Evolutionary conservation across 495 filamentous ascomycete genomes (phyloP).

Genomic region (Endocarpon pusillum): DNA sequence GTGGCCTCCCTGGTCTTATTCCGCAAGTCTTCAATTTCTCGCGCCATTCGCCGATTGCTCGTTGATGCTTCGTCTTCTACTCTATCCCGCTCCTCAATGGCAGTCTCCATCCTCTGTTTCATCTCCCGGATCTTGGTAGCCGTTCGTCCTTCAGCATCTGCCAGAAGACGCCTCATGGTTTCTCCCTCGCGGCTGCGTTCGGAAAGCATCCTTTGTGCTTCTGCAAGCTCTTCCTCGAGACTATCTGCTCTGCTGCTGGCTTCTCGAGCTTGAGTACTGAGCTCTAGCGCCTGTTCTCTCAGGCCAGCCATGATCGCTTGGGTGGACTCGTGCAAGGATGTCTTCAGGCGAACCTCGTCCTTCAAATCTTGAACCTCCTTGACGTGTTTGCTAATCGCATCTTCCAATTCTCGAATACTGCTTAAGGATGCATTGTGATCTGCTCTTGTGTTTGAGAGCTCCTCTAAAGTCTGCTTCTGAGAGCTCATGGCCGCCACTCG

Average conservation of each 20-base stretch:
- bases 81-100: conserved; percentile 79
- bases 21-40: conserved; percentile 79
- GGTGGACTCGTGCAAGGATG: conserved; percentile 66
- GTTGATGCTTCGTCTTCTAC: conserved; percentile 79
- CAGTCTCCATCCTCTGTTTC: conserved; percentile 73
- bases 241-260: conserved; percentile 64
- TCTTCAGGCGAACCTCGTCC: conserved; percentile 72
- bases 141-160: conserved; percentile 69
- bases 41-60: conserved; percentile 51
- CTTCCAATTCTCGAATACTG: conserved; percentile 53
- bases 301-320: conserved; percentile 77
- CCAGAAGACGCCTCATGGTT: conserved; percentile 79
- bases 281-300: conserved; percentile 77
- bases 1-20: conserved; percentile 65
- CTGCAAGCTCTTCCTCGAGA: conserved; percentile 83
- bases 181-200: conserved; percentile 91
- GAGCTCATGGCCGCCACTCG: conserved; percentile 59
- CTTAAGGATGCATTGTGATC: conserved; percentile 45
- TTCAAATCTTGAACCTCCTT: conserved; percentile 47
- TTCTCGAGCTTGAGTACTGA: conserved; percentile 89
- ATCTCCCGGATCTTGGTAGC: conserved; percentile 72
- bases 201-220: conserved; percentile 70
- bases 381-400: conserved; percentile 44
- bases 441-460: conserved; percentile 52
- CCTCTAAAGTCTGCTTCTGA: conserved; percentile 45